phyloP scores from a whole-genome alignment of 1,284 basidiomycete species.

The Apiotrichum sp. region DNA sequence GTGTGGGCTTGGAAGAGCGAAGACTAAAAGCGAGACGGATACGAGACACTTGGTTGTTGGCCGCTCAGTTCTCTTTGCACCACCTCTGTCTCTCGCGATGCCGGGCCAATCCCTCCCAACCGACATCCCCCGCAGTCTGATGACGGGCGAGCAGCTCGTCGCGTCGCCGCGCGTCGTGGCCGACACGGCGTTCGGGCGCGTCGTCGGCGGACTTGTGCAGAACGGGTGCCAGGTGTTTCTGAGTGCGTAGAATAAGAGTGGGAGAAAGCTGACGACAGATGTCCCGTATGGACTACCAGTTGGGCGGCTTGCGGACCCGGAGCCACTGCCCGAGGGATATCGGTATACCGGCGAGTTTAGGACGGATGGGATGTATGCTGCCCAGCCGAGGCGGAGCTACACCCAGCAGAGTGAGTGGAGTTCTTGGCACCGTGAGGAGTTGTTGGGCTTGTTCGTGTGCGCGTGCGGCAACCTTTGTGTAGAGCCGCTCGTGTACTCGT shows the following conservation, averaged over 20 bases:
- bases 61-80: not conserved
- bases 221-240: constrained; percentile 36
- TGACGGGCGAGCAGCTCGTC: constrained; percentile 36
- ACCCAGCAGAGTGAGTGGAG: constrained; percentile 49
- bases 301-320: constrained; percentile 58
- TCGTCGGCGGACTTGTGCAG: constrained; percentile 26
- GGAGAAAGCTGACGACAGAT: constrained; percentile 48
- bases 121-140: constrained; percentile 18
- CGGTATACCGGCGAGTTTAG: constrained; percentile 59
- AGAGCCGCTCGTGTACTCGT: no score
- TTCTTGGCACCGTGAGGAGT: no score
- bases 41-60: not conserved
- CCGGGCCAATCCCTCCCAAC: constrained; percentile 8
- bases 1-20: no score
- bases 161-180: constrained; percentile 18
- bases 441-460: no score
- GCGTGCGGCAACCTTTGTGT: no score
- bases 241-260: constrained; percentile 16
- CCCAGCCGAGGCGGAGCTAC: constrained; percentile 29
- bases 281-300: constrained; percentile 65
- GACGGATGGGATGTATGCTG: constrained; percentile 51
- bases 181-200: constrained; percentile 22
- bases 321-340: constrained; percentile 53
- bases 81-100: constrained; percentile 6
- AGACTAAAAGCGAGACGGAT: no score